Evolutionary conservation across 129 eudicot genomes (phyloP).

Genomic region (Tagetes patula): DNA sequence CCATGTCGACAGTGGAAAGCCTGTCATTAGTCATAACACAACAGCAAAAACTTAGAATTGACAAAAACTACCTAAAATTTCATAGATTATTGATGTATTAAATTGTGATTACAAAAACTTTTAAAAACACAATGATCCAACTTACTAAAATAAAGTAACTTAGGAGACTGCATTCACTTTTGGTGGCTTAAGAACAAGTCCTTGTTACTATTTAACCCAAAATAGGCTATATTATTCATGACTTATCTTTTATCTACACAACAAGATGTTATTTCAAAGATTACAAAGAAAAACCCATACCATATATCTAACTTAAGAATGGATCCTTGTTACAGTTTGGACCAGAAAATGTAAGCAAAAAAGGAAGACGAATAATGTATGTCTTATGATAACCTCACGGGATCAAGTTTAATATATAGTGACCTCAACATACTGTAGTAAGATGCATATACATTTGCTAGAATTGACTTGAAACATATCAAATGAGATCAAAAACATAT

Average conservation of each 20-base stretch:
- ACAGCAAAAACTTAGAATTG: not conserved
- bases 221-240: not conserved
- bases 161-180: not conserved
- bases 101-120: not conserved
- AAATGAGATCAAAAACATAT: not conserved
- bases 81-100: not conserved
- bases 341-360: not conserved
- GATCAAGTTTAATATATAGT: not conserved
- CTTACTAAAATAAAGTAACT: not conserved
- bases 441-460: not conserved
- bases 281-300: not conserved
- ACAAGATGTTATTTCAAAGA: not conserved
- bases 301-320: slow-evolving; percentile 1
- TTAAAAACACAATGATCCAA: not conserved
- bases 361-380: not conserved
- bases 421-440: not conserved
- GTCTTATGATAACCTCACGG: not conserved
- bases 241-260: too few relatives aligned
- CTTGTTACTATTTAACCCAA: not conserved
- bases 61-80: not conserved
- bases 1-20: slow-evolving; percentile 78
- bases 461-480: not conserved
- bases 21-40: slow-evolving; percentile 37
- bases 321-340: not conserved
- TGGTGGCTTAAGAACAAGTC: not conserved